phyloP scores from a whole-genome alignment of 2,329 filamentous ascomycete genomes.

The Claviceps monticola region DNA sequence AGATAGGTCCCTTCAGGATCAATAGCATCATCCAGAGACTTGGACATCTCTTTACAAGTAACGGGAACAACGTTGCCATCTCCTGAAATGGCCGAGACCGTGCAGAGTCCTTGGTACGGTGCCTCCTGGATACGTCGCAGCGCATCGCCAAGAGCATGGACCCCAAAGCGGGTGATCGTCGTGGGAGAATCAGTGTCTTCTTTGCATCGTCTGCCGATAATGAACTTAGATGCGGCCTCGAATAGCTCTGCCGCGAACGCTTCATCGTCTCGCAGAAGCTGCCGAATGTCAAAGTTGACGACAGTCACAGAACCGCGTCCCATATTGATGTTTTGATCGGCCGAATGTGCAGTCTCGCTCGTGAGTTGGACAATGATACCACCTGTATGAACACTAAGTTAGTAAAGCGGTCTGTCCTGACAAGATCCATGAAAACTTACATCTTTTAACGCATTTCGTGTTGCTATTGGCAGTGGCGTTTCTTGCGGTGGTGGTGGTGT shows the following conservation, averaged over 20 bases:
- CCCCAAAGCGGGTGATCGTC: constrained; percentile 5
- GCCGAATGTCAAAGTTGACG: constrained; percentile 20
- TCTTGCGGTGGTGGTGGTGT: constrained; percentile 29
- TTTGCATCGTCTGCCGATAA: background rate
- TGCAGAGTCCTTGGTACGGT: constrained; percentile 14
- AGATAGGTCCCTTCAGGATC: constrained; percentile 34
- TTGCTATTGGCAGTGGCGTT: constrained; percentile 18
- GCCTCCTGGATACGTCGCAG: constrained; percentile 13
- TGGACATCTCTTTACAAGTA: constrained; percentile 10
- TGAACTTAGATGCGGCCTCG: constrained; percentile 7
- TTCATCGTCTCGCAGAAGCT: constrained; percentile 19
- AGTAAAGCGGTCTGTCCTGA: background rate
- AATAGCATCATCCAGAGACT: constrained; percentile 17
- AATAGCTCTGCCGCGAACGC: constrained; percentile 18
- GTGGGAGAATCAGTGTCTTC: background rate
- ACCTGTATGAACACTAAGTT: constrained; percentile 9
- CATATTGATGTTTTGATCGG: background rate
- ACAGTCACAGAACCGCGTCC: constrained; percentile 12
- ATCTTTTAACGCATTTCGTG: constrained; percentile 21
- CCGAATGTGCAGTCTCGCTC: constrained; percentile 11
- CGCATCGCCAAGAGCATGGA: constrained; percentile 14
- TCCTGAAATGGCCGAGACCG: constrained; percentile 7
- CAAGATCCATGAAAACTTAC: constrained; percentile 13
- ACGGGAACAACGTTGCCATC: constrained; percentile 11
- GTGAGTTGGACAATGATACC: constrained; percentile 21